Percentiles rank a stretch among this genome's conserved stretches.
phyloP scores from a whole-genome alignment of 306 rosid genomes.

The Glycine latifolia region DNA sequence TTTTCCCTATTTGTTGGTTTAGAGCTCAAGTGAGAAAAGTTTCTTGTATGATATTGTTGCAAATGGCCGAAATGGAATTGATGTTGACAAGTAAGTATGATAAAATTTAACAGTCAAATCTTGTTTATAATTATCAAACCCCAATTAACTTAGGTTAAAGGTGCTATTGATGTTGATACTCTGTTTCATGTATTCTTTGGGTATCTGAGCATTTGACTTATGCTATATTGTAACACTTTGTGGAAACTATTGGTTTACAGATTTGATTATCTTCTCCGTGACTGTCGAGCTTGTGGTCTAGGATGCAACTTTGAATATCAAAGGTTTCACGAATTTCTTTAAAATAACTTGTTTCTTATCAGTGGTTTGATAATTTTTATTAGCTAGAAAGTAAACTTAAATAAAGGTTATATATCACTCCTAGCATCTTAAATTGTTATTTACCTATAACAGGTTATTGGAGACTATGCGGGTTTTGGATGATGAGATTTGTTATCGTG shows the following conservation, averaged over 20 bases:
- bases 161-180: no score
- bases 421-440: slow-evolving; percentile 35
- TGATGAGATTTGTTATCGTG: slow-evolving; percentile 92
- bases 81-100: slow-evolving; percentile 90
- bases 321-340: slow-evolving; percentile 61
- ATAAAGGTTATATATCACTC: slow-evolving; percentile 32
- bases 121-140: slow-evolving; percentile 5
- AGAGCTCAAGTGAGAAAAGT: slow-evolving; percentile 79
- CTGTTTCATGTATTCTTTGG: slow-evolving; percentile 14
- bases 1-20: slow-evolving; percentile 16
- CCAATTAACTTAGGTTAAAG: no score
- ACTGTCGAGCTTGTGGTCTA: slow-evolving; percentile 90
- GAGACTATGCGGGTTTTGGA: slow-evolving; percentile 92
- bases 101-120: slow-evolving; percentile 7
- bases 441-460: slow-evolving; percentile 66
- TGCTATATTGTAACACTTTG: slow-evolving; percentile 37
- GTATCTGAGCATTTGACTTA: slow-evolving; percentile 22
- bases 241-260: slow-evolving; percentile 57
- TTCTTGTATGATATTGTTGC: slow-evolving; percentile 97
- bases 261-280: slow-evolving; percentile 94
- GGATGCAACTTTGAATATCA: slow-evolving; percentile 89
- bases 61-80: slow-evolving; percentile 97
- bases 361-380: slow-evolving; percentile 5
- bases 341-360: slow-evolving; percentile 11
- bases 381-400: slow-evolving; percentile 36